Percentiles rank a stretch among this genome's conserved stretches.
Conservation (phyloP, 2,329 filamentous ascomycete genomes). For the Epichloe scottii region DNA sequence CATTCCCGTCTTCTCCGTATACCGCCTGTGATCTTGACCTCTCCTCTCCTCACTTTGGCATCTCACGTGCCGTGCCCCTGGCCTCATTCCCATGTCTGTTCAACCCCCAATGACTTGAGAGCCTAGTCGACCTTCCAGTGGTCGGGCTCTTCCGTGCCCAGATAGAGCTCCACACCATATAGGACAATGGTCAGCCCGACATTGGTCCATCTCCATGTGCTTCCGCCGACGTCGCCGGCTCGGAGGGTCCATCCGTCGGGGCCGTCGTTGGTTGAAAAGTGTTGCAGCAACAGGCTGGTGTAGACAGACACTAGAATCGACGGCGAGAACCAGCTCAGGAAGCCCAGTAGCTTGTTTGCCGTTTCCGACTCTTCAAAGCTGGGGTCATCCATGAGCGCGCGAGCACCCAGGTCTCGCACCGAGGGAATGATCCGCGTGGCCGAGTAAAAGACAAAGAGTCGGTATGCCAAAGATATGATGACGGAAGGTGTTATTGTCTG, state of each 20-base stretch:
- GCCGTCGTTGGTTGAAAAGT: constrained; percentile 70
- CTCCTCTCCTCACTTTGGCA: not conserved
- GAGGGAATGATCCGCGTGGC: constrained; percentile 93
- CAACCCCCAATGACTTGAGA: not conserved
- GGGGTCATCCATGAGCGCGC: constrained; percentile 72
- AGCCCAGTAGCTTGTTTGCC: constrained; percentile 65
- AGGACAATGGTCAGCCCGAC: constrained; percentile 77
- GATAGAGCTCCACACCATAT: constrained; percentile 81
- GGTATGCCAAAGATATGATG: constrained; percentile 87
- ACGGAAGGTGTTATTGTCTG: constrained; percentile 93
- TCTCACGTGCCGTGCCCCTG: not conserved
- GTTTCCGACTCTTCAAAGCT: constrained; percentile 75
- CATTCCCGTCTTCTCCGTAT: not conserved
- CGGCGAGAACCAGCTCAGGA: constrained; percentile 88
- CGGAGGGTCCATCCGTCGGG: constrained; percentile 73
- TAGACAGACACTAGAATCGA: constrained; percentile 93
- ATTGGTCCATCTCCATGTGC: constrained; percentile 90
- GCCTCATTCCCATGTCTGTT: not conserved
- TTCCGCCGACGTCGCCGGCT: constrained; percentile 67
- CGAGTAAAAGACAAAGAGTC: constrained; percentile 88
- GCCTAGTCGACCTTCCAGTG: constrained; percentile 91
- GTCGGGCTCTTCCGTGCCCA: constrained; percentile 73
- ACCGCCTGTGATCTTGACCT: not conserved
- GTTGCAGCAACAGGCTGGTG: constrained; percentile 87
- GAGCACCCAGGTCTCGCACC: constrained; percentile 73